Evolutionary conservation across 2,329 filamentous ascomycete genomes (phyloP), one percentile per base, ranked within the genome.

Genomic region (Purpureocillium takamizusanense): DNA sequence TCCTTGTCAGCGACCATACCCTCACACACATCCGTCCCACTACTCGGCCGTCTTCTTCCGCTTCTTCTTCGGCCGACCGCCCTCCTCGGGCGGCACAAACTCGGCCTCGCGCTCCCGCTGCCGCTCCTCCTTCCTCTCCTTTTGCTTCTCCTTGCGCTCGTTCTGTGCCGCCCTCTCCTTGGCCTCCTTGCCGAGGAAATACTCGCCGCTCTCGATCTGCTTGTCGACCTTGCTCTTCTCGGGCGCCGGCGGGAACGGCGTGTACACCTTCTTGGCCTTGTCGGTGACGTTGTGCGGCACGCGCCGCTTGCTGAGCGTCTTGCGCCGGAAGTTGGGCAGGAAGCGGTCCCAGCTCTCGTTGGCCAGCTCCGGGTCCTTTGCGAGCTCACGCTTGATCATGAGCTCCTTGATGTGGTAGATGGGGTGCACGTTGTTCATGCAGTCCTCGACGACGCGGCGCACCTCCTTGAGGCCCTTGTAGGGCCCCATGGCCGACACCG

Each of bases 181-280:
- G 43, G 87, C 89, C 55, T 89, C 80, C 70, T 95, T 95, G 56
- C 82, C 81, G 56, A 98, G 65, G 63, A 97, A 97, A 67, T 94
- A 98, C 67, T 97, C 90, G 65, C 92, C 90, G 52, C 79, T 89
- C 71, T 98, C 92, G 68, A 98, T 95, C 74, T 98, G 90, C 63
- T 88, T 66, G 64, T 98, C 92, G 52, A 98, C 77, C 78, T 97
- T 98, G 78, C 89, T 95, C 85, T 95, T 95, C 73, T 98, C 90
- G 48, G 89, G 88, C 32, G 88, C 78, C 7, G 92, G 92, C 35
- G 92, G 92, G 80, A 98, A 98, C 9, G 92, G 90, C 48, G 94
- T 98, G 71, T 95, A 98, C 11, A 72, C 65, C 75, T 95, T 97
- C 76, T 90, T 94, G 57, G 70, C 65, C 75, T 98, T 98, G 70